These are phyloP conservation scores for Neonectria sp. DNA, from an alignment of 2,329 filamentous ascomycete species.

Conservation along the genomic window DNA sequence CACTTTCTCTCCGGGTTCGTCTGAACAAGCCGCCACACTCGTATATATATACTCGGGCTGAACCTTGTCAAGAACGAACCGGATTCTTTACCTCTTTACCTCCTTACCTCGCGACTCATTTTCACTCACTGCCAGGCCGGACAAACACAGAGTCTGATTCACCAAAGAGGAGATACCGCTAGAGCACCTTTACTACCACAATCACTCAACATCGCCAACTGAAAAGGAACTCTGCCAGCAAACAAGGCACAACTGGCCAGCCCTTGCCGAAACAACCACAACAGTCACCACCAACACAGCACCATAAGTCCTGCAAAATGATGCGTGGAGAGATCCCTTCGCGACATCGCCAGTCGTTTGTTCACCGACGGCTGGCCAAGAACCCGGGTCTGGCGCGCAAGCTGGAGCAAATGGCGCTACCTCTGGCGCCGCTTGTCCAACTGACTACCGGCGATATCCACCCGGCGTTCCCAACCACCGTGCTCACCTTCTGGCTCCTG, in stretches of 20 bases:
- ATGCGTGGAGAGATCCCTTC: slow-evolving; percentile 52
- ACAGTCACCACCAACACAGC: slow-evolving; percentile 9
- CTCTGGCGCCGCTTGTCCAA: slow-evolving; percentile 77
- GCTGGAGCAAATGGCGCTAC: slow-evolving; percentile 75
- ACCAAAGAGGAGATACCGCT: neutral
- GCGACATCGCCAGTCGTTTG: slow-evolving; percentile 50
- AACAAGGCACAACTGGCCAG: neutral
- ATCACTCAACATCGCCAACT: neutral
- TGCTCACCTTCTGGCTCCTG: slow-evolving; percentile 82
- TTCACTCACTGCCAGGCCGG: neutral
- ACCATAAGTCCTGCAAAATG: slow-evolving; percentile 45
- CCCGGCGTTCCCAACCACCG: slow-evolving; percentile 74
- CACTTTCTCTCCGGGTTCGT: slow-evolving; percentile 11
- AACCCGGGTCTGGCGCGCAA: slow-evolving; percentile 72
- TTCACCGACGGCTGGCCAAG: slow-evolving; percentile 54
- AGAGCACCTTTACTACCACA: neutral
- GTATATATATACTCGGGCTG: slow-evolving; percentile 4
- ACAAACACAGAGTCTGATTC: neutral
- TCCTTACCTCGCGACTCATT: neutral
- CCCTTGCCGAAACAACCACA: slow-evolving; percentile 13
- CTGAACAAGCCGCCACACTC: neutral
- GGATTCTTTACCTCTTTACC: neutral
- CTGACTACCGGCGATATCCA: slow-evolving; percentile 74
- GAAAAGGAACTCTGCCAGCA: neutral
- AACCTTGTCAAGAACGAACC: neutral